Evolutionary conservation across 164 flowering plant genomes (phyloP).

Genomic region (Litsea cubeba): DNA sequence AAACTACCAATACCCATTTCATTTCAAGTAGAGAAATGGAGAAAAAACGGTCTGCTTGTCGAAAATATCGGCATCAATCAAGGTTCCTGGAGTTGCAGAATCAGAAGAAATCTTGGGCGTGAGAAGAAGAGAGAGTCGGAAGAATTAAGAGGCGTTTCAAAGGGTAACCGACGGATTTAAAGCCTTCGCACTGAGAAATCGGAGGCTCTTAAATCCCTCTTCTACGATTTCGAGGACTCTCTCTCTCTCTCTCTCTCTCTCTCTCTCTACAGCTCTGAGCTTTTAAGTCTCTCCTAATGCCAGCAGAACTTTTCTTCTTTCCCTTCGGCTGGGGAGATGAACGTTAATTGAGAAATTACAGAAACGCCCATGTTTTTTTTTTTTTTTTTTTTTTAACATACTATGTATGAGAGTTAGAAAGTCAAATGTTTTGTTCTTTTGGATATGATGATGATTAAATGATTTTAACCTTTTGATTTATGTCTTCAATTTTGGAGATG

Average conservation of each 20-base stretch:
- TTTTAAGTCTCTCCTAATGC: constrained; percentile 7
- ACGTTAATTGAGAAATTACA: background rate
- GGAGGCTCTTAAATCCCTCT: constrained; percentile 14
- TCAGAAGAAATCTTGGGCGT: background rate
- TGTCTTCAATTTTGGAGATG: background rate
- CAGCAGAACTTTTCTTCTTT: background rate
- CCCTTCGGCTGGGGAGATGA: background rate
- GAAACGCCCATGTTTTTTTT: background rate
- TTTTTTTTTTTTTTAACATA: background rate
- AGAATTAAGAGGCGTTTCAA: background rate
- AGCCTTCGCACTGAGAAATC: constrained; percentile 10
- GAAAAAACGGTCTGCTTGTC: constrained; percentile 17
- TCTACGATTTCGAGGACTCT: constrained; percentile 10
- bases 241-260: constrained; percentile 2
- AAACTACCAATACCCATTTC: background rate
- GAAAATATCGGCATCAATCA: constrained; percentile 21
- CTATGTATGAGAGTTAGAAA: background rate
- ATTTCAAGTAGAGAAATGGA: constrained; percentile 10
- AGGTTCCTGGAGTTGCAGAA: background rate
- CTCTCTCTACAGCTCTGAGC: constrained; percentile 11
- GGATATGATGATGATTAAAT: background rate
- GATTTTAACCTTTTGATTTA: background rate
- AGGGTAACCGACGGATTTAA: constrained; percentile 22
- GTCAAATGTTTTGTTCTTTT: constrained; percentile 5
- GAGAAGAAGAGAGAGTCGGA: constrained; percentile 4